Base-by-base conservation (phyloP, 1,284 basidiomycete species). In the Leccinum pallidistipes region DNA sequence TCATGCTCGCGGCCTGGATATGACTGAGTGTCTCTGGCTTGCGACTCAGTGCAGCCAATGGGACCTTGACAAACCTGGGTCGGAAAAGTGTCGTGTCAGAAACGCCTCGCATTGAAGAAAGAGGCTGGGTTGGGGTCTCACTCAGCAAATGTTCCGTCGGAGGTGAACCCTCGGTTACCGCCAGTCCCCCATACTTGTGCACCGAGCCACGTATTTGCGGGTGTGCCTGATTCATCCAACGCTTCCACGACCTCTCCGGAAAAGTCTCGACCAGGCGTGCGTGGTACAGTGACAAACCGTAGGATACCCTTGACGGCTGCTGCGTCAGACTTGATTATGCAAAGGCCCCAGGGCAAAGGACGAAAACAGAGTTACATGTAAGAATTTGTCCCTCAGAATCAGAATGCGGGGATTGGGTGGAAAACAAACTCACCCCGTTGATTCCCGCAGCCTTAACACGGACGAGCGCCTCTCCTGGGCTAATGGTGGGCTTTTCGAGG, bases 131-230 rank as follows among this genome's bases (percentile, higher is more conserved):
- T 7, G 36, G 5, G 1, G 21, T 18, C 72, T 72, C 36, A 76
- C 74, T 74, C 72, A 56, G 75, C 75, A 57, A 76, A 74, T 5
- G 72, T 64, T 27, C 74, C 75, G 16, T 74, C 73, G 7, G 59
- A 74, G 1, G 69, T 68, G 52, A 77, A 74, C 11, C 74, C 73
- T n/a, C 76, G 60, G 3, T 70, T 62, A 24, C 74, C 49, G 31
- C 74, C 76, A 0, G 73, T 77, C 21, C 73, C 76, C 73, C 73
- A 74, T 3, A 74, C 76, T 0, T 76, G 62, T 36, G 68, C 62
- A 49, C 71, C 74, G 0, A 73, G 52, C 73, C 73, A 74, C 6
- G 63, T 9, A 2, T 61, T 50, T 2, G 64, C 58, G 0, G 64
- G 38, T 5, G 50, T 36, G 9, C 76, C 76, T 3, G 58, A 32